phyloP scores from a whole-genome alignment of 768 basidiomycete species.

The Candolleomyces aberdarensis region DNA sequence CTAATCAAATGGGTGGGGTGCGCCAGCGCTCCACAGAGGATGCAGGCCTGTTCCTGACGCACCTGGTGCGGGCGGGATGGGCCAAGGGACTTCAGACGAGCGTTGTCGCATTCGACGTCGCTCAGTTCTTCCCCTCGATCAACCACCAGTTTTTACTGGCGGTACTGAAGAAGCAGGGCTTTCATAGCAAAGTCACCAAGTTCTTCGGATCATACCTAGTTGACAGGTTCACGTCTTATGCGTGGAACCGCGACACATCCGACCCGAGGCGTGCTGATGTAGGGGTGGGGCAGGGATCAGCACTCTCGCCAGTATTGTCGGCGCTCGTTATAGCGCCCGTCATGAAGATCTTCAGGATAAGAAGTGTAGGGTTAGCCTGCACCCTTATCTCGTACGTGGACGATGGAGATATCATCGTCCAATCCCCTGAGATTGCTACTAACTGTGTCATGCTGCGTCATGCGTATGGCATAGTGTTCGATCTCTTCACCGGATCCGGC shows the following conservation, averaged over 20 bases:
- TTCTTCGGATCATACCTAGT: conserved; percentile 3
- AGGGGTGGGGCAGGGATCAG: neutral
- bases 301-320: neutral
- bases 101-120: no score
- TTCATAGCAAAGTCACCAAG: no score
- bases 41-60: conserved; percentile 16
- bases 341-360: no score
- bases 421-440: no score
- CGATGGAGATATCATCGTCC: conserved; percentile 10
- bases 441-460: no score
- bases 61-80: conserved; percentile 18
- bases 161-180: no score
- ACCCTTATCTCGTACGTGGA: no score
- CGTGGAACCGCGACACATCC: neutral
- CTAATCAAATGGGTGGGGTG: conserved; percentile 6
- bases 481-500: conserved; percentile 21
- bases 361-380: no score
- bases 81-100: conserved; percentile 13
- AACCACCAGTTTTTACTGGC: no score
- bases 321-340: neutral
- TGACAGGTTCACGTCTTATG: neutral
- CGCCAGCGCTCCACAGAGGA: conserved; percentile 18
- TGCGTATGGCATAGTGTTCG: no score
- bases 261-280: neutral
- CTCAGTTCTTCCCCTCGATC: no score